phyloP scores from a whole-genome alignment of 2,329 filamentous ascomycete species.

The Amauroascus verrucosus region DNA sequence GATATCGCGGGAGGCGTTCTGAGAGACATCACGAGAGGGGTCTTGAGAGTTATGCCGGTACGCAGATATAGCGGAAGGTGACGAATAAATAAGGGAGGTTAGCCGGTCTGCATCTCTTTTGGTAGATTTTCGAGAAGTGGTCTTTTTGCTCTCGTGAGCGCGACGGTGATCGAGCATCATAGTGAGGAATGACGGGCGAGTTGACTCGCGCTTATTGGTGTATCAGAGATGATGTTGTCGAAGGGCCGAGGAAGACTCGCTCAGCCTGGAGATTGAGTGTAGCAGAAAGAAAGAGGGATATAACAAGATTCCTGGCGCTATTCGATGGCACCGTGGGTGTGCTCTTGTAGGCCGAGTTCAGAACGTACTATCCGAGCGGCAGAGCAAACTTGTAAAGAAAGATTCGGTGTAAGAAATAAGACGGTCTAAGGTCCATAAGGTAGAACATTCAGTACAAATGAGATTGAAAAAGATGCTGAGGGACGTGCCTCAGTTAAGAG shows the following conservation, averaged over 20 bases:
- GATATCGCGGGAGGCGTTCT: slow-evolving; percentile 42
- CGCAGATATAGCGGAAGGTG: neutral
- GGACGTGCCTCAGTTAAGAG: neutral
- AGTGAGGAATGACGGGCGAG: neutral
- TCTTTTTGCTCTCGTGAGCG: slow-evolving; percentile 56
- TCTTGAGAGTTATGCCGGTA: neutral
- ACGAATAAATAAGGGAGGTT: neutral
- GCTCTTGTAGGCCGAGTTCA: neutral
- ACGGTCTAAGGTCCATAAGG: slow-evolving; percentile 7
- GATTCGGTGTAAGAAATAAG: slow-evolving; percentile 2
- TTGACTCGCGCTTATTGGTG: neutral
- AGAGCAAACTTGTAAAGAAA: slow-evolving; percentile 8
- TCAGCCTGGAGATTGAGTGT: neutral
- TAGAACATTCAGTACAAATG: slow-evolving; percentile 1
- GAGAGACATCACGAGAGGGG: slow-evolving; percentile 39
- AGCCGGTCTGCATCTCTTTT: slow-evolving; percentile 9
- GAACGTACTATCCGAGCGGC: slow-evolving; percentile 10
- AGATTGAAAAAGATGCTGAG: neutral
- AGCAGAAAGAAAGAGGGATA: neutral
- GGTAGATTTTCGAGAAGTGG: slow-evolving; percentile 47
- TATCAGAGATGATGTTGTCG: neutral
- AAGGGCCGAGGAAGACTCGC: neutral
- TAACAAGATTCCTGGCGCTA: neutral
- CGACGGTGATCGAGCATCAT: slow-evolving; percentile 43
- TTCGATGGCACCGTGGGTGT: too few relatives aligned